These are phyloP conservation scores for Beta corolliflora DNA, from an alignment of 179 eudicot species.

Conservation along the genomic window DNA sequence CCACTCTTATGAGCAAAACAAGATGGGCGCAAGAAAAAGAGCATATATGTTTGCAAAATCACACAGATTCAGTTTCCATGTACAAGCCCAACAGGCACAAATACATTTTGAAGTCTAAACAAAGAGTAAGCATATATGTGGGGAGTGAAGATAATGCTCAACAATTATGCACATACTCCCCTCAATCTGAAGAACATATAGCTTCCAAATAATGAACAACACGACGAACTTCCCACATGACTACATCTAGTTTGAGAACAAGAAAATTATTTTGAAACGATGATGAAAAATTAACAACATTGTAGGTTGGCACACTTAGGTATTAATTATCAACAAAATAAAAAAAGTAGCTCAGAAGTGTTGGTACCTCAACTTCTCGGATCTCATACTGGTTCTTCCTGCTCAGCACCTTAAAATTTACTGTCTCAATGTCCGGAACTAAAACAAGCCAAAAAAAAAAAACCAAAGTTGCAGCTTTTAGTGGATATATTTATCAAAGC, in stretches of 20 bases:
- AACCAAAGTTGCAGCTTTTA: not conserved
- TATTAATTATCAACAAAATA: not conserved
- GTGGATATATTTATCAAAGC: not conserved
- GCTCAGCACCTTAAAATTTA: conserved; percentile 64
- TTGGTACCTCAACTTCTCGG: conserved; percentile 83
- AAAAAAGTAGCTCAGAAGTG: not conserved
- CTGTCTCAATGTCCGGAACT: conserved; percentile 94
- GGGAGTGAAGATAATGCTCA: not conserved
- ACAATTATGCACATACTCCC: not conserved
- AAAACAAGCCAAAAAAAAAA: conserved; percentile 11
- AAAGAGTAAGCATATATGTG: not conserved
- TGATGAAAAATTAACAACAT: not conserved
- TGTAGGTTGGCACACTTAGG: not conserved
- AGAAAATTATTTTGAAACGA: not conserved
- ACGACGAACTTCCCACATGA: not conserved
- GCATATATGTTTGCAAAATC: conserved; percentile 6
- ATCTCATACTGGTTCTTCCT: conserved; percentile 74
- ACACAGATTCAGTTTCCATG: not conserved
- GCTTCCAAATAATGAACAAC: not conserved
- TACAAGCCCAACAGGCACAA: not conserved
- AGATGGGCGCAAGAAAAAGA: not conserved
- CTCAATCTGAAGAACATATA: not conserved
- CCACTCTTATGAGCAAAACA: not conserved
- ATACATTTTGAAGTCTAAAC: not conserved
- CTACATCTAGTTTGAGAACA: not conserved